Percentiles rank a stretch among this genome's conserved stretches.
phyloP scores from a whole-genome alignment of 257 asterid species.

The Ajuga chamaepitys region DNA sequence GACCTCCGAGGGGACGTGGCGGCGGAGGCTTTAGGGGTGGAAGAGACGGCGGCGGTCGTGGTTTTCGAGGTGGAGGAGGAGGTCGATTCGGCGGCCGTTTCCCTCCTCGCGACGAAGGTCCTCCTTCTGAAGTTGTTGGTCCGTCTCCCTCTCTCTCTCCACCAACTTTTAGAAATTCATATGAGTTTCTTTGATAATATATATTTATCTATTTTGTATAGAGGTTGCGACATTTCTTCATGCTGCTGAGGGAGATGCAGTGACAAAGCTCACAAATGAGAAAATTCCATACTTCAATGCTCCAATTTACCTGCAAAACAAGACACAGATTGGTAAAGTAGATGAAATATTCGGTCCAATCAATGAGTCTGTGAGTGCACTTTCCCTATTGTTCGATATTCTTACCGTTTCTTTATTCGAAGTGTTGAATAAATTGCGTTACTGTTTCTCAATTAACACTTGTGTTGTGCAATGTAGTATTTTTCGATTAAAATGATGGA shows the following conservation, averaged over 20 bases:
- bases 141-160: neutral
- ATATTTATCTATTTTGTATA: constrained; percentile 13
- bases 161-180: neutral
- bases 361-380: constrained; percentile 79
- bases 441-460: neutral
- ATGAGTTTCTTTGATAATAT: neutral
- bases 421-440: neutral
- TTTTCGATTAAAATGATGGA: constrained; percentile 82
- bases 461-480: constrained; percentile 27
- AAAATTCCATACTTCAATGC: constrained; percentile 94
- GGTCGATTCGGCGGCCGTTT: constrained; percentile 39
- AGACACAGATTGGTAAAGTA: constrained; percentile 95
- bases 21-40: constrained; percentile 51
- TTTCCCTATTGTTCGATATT: neutral
- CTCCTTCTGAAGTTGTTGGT: constrained; percentile 72
- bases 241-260: constrained; percentile 97
- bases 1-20: constrained; percentile 97
- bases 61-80: constrained; percentile 48
- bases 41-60: constrained; percentile 48
- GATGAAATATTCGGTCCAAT: constrained; percentile 97
- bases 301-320: constrained; percentile 85
- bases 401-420: neutral
- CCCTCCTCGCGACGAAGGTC: constrained; percentile 64
- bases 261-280: constrained; percentile 75
- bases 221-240: constrained; percentile 77